phyloP scores from a whole-genome alignment of 1,139 yeast species.

The Suhomyces coccinellae region DNA sequence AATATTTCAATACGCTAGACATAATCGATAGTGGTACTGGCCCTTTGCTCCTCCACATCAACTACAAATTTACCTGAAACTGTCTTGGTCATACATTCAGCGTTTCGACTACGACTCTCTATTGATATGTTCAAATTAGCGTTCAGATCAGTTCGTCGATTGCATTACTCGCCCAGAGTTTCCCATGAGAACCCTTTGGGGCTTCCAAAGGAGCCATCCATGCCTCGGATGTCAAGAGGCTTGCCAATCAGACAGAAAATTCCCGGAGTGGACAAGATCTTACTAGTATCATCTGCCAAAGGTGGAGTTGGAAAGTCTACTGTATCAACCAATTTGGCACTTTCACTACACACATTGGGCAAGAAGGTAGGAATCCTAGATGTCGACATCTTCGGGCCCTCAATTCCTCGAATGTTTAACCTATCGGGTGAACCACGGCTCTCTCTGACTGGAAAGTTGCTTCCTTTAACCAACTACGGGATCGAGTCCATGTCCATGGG shows the following conservation, averaged over 20 bases:
- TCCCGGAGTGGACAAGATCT: constrained; percentile 59
- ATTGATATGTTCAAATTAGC: constrained; percentile 1
- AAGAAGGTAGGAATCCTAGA: constrained; percentile 69
- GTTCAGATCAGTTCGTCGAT: constrained; percentile 5
- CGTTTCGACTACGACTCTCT: no score
- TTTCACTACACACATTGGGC: constrained; percentile 57
- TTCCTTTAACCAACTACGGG: constrained; percentile 78
- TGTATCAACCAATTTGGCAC: constrained; percentile 64
- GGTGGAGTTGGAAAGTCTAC: constrained; percentile 76
- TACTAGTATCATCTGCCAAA: constrained; percentile 76
- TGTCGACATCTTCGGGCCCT: constrained; percentile 84
- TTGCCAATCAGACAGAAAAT: constrained; percentile 57
- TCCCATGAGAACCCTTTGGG: constrained; percentile 58
- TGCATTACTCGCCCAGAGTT: constrained; percentile 2
- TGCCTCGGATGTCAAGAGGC: constrained; percentile 46
- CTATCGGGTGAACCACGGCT: constrained; percentile 68
- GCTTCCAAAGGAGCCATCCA: constrained; percentile 47
- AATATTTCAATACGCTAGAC: no score
- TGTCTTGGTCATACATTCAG: no score
- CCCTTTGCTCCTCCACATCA: no score
- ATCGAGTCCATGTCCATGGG: constrained; percentile 91
- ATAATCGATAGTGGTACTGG: no score
- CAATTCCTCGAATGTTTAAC: constrained; percentile 68
- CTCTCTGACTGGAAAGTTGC: constrained; percentile 52
- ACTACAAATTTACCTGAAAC: no score